These are phyloP conservation scores for Trichoderma sp. DNA, from an alignment of 2,329 filamentous ascomycete species.

Conservation along the genomic window DNA sequence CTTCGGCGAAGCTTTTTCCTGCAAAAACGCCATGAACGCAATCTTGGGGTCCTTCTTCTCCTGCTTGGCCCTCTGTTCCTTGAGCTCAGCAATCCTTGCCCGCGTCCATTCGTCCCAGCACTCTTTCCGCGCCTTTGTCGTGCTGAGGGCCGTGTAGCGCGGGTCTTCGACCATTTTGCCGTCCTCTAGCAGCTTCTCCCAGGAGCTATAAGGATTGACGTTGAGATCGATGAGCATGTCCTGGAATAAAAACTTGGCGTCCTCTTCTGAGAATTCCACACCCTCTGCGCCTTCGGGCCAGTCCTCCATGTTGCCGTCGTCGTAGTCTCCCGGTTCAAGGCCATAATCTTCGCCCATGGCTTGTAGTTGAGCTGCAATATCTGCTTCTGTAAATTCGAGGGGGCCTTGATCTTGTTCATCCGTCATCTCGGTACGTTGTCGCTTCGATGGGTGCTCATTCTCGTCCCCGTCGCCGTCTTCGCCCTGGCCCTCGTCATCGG, in stretches of 20 bases:
- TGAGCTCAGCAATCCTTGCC: constrained; percentile 71
- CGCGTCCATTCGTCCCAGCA: constrained; percentile 83
- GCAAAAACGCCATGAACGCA: constrained; percentile 78
- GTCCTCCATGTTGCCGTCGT: constrained; percentile 59
- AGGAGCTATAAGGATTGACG: constrained; percentile 85
- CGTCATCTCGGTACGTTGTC: constrained; percentile 51
- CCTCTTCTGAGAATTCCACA: constrained; percentile 69
- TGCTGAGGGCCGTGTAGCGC: constrained; percentile 80
- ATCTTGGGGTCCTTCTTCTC: constrained; percentile 82
- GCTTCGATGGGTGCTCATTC: constrained; percentile 60
- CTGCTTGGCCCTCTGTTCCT: constrained; percentile 70
- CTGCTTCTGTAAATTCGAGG: constrained; percentile 88
- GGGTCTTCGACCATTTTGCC: constrained; percentile 80
- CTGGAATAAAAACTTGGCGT: constrained; percentile 76
- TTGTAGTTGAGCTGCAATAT: constrained; percentile 89
- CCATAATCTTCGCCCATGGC: constrained; percentile 87
- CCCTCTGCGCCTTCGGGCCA: constrained; percentile 74
- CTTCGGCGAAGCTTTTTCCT: constrained; percentile 81
- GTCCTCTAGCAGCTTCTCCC: constrained; percentile 87
- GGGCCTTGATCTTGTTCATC: constrained; percentile 49
- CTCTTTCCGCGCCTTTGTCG: constrained; percentile 78
- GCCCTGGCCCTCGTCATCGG: constrained; percentile 49
- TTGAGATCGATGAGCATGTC: constrained; percentile 81
- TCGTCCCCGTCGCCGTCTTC: constrained; percentile 33
- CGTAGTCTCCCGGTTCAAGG: constrained; percentile 75